Conservation (phyloP, 2,329 filamentous ascomycete species). For the Cladosporium velox region DNA sequence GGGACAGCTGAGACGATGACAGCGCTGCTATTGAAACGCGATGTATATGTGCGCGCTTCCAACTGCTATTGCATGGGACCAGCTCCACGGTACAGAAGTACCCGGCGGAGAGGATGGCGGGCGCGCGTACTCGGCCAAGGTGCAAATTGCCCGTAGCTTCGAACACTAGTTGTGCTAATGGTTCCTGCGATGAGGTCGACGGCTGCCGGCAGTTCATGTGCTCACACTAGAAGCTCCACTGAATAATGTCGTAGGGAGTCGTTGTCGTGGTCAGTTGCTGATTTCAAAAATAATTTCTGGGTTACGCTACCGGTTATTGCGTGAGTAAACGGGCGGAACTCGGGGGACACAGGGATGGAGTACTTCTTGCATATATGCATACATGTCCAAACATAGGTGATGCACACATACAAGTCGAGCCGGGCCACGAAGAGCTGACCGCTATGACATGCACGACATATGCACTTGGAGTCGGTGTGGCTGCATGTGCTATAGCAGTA, state of each 20-base stretch:
- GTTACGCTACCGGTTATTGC: neutral
- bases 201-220: conserved; percentile 12
- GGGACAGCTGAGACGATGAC: conserved; percentile 10
- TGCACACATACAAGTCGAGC: neutral
- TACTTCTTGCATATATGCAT: neutral
- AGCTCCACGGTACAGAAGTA: conserved; percentile 11
- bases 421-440: neutral
- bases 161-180: neutral
- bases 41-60: neutral
- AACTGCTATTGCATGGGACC: neutral
- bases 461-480: conserved; percentile 8
- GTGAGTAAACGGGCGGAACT: conserved; percentile 1
- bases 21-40: conserved; percentile 19
- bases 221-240: conserved; percentile 17
- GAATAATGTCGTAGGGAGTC: neutral
- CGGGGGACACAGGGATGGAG: neutral
- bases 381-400: neutral
- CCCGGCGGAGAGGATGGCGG: conserved; percentile 16
- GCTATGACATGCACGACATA: neutral
- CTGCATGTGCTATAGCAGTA: conserved; percentile 7
- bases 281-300: neutral
- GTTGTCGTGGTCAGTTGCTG: neutral
- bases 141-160: conserved; percentile 15
- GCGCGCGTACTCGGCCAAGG: conserved; percentile 4
- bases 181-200: conserved; percentile 17